A percentile compares a stretch with the other conserved stretches of the same genome.
phyloP scores from a whole-genome alignment of 2,329 filamentous ascomycete species.

The Aspergillus oerlinghausenensis region DNA sequence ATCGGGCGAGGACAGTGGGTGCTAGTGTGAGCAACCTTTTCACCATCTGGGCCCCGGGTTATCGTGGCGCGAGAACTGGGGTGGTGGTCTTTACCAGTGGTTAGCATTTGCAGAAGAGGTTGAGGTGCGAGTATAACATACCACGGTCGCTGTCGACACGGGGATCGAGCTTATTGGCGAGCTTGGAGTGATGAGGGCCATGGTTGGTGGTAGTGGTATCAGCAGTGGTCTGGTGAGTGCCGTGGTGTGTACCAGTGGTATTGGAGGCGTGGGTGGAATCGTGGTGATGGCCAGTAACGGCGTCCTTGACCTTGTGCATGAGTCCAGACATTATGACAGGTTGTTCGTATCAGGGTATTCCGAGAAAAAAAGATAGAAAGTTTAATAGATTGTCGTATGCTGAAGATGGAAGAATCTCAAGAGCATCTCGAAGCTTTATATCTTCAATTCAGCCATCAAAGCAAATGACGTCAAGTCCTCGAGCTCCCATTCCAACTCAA shows the following conservation, averaged over 20 bases:
- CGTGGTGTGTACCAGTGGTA: neutral
- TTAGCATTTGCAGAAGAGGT: neutral
- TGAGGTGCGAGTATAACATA: slow-evolving; percentile 1
- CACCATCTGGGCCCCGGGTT: neutral
- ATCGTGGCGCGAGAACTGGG: neutral
- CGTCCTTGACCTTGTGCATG: slow-evolving; percentile 45
- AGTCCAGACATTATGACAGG: slow-evolving; percentile 37
- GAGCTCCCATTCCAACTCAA: neutral
- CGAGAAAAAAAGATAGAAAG: neutral
- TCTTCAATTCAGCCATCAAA: neutral
- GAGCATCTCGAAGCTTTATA: neutral
- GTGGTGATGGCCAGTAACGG: slow-evolving; percentile 27
- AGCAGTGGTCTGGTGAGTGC: neutral
- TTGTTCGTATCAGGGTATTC: neutral
- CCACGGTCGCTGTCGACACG: slow-evolving; percentile 15
- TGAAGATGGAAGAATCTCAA: neutral
- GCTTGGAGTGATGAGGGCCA: slow-evolving; percentile 13
- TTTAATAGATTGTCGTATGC: neutral
- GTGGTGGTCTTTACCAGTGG: slow-evolving; percentile 1
- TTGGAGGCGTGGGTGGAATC: slow-evolving; percentile 5
- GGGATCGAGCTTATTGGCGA: slow-evolving; percentile 19
- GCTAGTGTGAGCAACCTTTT: neutral
- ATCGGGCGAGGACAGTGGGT: neutral
- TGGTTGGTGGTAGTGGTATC: slow-evolving; percentile 6
- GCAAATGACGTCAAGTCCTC: neutral